Evolutionary conservation across 345 rosid genomes (phyloP).

Genomic region (Euphorbia peplus): DNA sequence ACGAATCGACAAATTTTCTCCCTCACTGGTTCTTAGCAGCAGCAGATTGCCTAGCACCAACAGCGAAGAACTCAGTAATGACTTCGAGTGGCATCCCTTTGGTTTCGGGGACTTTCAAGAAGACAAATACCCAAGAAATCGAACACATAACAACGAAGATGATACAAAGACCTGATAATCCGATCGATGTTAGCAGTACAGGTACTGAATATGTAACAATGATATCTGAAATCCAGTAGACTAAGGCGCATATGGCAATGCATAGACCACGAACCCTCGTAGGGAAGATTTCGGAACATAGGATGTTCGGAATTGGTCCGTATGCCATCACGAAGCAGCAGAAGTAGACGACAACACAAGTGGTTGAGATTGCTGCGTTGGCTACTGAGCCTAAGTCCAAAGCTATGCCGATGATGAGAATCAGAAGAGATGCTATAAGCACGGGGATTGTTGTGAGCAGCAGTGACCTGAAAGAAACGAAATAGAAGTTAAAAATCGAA

Average conservation of each 20-base stretch:
- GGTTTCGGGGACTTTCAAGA: slow-evolving; percentile 92
- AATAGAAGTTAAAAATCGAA: neutral
- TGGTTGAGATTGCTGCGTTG: slow-evolving; percentile 66
- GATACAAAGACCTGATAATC: slow-evolving; percentile 70
- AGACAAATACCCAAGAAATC: slow-evolving; percentile 81
- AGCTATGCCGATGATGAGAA: slow-evolving; percentile 56
- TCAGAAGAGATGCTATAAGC: slow-evolving; percentile 59
- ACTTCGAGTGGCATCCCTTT: slow-evolving; percentile 99
- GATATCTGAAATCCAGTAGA: slow-evolving; percentile 82
- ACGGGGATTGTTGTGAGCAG: slow-evolving; percentile 84
- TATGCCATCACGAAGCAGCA: slow-evolving; percentile 84
- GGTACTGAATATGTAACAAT: slow-evolving; percentile 88
- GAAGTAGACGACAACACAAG: slow-evolving; percentile 77
- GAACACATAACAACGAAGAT: slow-evolving; percentile 73
- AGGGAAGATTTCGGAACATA: slow-evolving; percentile 97
- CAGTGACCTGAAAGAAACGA: slow-evolving; percentile 54
- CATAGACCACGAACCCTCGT: slow-evolving; percentile 97
- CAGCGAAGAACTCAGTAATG: slow-evolving; percentile 89
- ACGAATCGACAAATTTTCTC: neutral
- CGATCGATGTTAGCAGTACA: slow-evolving; percentile 71
- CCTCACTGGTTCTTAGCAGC: slow-evolving; percentile 39
- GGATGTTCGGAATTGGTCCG: slow-evolving; percentile 93
- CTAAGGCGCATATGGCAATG: slow-evolving; percentile 88
- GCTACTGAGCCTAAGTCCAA: slow-evolving; percentile 49
- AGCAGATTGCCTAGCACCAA: slow-evolving; percentile 68